phyloP scores from a whole-genome alignment of 2,329 filamentous ascomycete species.

The Kalmusia sp. region DNA sequence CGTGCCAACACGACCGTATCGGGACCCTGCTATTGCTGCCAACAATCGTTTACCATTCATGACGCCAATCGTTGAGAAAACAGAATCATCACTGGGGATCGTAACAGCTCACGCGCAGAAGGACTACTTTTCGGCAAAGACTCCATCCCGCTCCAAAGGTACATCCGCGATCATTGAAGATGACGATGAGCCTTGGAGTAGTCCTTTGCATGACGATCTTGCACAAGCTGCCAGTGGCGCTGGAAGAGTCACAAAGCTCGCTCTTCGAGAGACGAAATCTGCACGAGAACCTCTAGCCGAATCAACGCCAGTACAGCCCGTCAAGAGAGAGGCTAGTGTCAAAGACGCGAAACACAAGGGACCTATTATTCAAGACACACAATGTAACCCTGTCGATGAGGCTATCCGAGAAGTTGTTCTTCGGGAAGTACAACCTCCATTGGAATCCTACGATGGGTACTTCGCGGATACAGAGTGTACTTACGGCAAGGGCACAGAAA shows the following conservation, averaged over 20 bases:
- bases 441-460: conserved; percentile 80
- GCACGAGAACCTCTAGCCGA: conserved; percentile 28
- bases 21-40: conserved; percentile 78
- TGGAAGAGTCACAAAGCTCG: conserved; percentile 58
- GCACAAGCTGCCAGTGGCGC: conserved; percentile 55
- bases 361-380: conserved; percentile 78
- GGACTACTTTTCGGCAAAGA: conserved; percentile 73
- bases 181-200: conserved; percentile 65
- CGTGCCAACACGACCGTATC: conserved; percentile 78
- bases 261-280: conserved; percentile 55
- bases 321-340: conserved; percentile 49
- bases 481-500: conserved; percentile 74
- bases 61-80: conserved; percentile 97
- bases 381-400: conserved; percentile 91
- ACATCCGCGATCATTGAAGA: conserved; percentile 48
- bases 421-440: conserved; percentile 72
- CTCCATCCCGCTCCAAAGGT: conserved; percentile 70
- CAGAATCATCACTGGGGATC: conserved; percentile 80
- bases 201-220: conserved; percentile 73
- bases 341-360: conserved; percentile 59
- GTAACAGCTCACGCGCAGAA: conserved; percentile 56
- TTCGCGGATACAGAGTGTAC: conserved; percentile 71
- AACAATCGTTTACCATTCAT: conserved; percentile 96
- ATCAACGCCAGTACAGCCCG: conserved; percentile 20
- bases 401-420: conserved; percentile 77